Evolutionary conservation across 306 rosid species (phyloP).

Genomic region (Astragalus membranaceus): DNA sequence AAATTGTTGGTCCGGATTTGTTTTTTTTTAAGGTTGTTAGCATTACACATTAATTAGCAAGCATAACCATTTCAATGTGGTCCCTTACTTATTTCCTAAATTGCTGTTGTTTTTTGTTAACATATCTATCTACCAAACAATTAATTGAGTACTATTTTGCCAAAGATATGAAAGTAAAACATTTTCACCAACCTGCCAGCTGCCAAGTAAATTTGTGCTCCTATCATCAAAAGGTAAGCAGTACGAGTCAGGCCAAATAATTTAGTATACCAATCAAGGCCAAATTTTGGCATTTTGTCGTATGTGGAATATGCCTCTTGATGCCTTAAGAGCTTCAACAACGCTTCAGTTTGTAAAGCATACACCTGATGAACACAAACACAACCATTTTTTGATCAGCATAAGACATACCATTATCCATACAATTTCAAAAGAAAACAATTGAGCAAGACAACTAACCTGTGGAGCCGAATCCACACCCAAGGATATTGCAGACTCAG

Average conservation of each 20-base stretch:
- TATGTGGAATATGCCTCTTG: constrained; percentile 64
- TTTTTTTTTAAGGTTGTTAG: neutral
- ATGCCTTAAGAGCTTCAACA: constrained; percentile 60
- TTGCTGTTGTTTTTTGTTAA: neutral
- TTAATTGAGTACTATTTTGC: too few relatives aligned
- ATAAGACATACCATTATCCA: neutral
- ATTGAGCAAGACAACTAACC: constrained; percentile 35
- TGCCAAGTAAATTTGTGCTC: constrained; percentile 64
- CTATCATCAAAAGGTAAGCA: constrained; percentile 54
- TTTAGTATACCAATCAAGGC: constrained; percentile 40
- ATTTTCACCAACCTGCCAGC: constrained; percentile 68
- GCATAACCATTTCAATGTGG: neutral
- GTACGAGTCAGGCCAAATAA: constrained; percentile 43
- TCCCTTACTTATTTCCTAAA: neutral
- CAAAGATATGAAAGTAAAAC: neutral
- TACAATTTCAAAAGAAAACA: neutral
- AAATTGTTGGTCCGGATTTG: neutral
- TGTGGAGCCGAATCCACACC: constrained; percentile 76
- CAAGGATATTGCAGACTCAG: constrained; percentile 56
- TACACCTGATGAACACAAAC: constrained; percentile 37
- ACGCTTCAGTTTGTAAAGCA: constrained; percentile 86
- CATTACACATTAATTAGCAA: neutral
- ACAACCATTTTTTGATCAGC: constrained; percentile 17
- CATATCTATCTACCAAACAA: too few relatives aligned
- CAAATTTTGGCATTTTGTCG: constrained; percentile 55